These are phyloP conservation scores for Boletus coccyginus DNA, from an alignment of 768 basidiomycete genomes.

Conservation along the genomic window DNA sequence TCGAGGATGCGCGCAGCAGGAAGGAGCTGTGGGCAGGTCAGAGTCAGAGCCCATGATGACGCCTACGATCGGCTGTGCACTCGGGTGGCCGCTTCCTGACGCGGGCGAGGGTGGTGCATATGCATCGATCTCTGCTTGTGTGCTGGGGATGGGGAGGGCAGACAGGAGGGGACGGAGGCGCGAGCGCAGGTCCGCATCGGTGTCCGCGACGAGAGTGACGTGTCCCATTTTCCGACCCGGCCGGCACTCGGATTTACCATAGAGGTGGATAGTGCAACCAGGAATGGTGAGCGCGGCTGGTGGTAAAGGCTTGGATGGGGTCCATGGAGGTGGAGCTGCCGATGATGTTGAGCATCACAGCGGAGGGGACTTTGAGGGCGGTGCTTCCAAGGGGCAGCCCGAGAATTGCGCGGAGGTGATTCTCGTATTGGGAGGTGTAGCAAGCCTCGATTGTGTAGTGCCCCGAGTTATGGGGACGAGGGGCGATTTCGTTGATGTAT, in stretches of 20 bases:
- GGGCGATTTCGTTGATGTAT: conserved; percentile 92
- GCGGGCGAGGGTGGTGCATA: conserved; percentile 48
- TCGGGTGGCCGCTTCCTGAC: conserved; percentile 53
- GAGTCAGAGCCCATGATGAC: conserved; percentile 99
- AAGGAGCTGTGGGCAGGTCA: conserved; percentile 93
- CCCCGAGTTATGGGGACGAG: conserved; percentile 96
- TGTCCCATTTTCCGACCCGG: conserved; percentile 98
- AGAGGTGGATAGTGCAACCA: conserved; percentile 84
- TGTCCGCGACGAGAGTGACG: conserved; percentile 81
- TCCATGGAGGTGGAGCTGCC: conserved; percentile 70
- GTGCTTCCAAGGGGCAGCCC: conserved; percentile 90
- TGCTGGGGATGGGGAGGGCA: conserved; percentile 50
- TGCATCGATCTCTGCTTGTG: conserved; percentile 45
- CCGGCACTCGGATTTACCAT: conserved; percentile 90
- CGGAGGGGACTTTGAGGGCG: conserved; percentile 78
- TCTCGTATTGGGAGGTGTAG: conserved; percentile 94
- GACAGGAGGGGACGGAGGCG: conserved; percentile 74
- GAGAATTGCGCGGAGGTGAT: conserved; percentile 94
- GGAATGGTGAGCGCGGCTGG: conserved; percentile 64
- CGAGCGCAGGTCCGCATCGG: conserved; percentile 67
- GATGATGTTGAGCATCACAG: conserved; percentile 93
- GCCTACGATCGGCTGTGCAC: conserved; percentile 75
- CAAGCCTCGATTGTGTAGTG: conserved; percentile 99
- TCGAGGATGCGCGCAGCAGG: conserved; percentile 87
- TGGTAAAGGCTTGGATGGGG: conserved; percentile 53